Base-by-base conservation (phyloP, 208 protist species). In the Crithidia bombi region DNA sequence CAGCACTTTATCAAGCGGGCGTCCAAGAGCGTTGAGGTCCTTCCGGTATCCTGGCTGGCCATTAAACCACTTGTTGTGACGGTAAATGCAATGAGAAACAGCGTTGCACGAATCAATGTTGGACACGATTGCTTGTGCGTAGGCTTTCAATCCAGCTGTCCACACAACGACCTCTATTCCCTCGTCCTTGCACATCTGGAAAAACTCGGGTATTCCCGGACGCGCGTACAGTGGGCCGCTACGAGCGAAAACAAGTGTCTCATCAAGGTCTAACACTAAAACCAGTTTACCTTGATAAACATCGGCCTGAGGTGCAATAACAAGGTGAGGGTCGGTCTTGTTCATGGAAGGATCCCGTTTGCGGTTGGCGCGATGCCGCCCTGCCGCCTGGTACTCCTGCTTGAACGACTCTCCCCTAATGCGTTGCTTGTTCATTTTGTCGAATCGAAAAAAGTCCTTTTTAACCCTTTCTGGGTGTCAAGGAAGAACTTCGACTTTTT, bases 21-120 rank as follows among this genome's bases (percentile, higher is more conserved):
- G 84, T 30, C 92, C 89, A 50, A 97, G 83, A 26, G 86, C 82
- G 39, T 87, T 81, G 55, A 97, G 64, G 70, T 97, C 93, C 81
- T 97, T 97, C 36, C 90, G 81, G 83, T 97, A 97, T 12, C 93
- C 93, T 32, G 91, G 82, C 66, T 96, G 90, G 1, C 91, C 91
- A 21, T 90, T 97, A 79, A 97, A 97, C 93, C 93, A 97, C 47
- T 96, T 97, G 65, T 82, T 89, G 82, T 97, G 91, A 38, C 93
- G 91, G 61, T 97, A 97, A 73, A 97, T 96, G 74, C 93, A 97
- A 49, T 97, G 93, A 5, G 83, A 71, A 2, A 97, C 87, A 12
- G 87, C 86, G 47, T 87, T 84, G 52, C 78, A 74, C 32, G 91
- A 92, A 74, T 97, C 93, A 69, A 97, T 97, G 68, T 96, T 96